Evolutionary conservation across 2,329 filamentous ascomycete genomes (phyloP).

Genomic region (Salinomyces thailandicus): DNA sequence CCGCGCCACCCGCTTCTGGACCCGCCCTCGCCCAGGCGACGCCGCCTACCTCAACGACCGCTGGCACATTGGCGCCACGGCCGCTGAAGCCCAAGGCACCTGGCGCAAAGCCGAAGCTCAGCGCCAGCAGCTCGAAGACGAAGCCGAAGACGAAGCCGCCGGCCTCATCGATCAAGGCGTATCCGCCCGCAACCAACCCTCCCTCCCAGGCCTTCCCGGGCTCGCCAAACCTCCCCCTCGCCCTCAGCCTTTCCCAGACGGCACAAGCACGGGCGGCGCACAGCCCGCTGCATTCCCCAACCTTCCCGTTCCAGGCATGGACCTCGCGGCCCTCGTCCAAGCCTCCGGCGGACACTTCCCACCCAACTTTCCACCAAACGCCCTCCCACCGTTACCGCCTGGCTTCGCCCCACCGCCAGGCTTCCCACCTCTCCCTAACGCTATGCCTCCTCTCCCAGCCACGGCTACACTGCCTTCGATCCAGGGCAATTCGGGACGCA

Average conservation of each 20-base stretch:
- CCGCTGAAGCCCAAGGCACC: slow-evolving; percentile 88
- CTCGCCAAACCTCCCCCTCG: slow-evolving; percentile 33
- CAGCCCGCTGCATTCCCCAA: slow-evolving; percentile 16
- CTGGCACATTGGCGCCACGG: slow-evolving; percentile 89
- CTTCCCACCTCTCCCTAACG: slow-evolving; percentile 8
- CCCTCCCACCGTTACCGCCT: slow-evolving; percentile 16
- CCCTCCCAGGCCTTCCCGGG: slow-evolving; percentile 50
- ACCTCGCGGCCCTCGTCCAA: slow-evolving; percentile 24
- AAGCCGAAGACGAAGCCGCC: slow-evolving; percentile 73
- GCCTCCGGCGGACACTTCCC: slow-evolving; percentile 20
- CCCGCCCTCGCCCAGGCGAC: slow-evolving; percentile 78
- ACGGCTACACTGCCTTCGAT: slow-evolving; percentile 19
- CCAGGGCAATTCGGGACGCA: slow-evolving; percentile 37
- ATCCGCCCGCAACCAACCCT: slow-evolving; percentile 46
- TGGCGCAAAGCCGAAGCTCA: slow-evolving; percentile 73
- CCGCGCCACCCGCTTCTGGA: slow-evolving; percentile 94
- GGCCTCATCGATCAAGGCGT: slow-evolving; percentile 85
- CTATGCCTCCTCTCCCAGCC: slow-evolving; percentile 17
- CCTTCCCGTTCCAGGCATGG: slow-evolving; percentile 19
- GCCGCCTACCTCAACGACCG: slow-evolving; percentile 76
- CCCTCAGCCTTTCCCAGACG: slow-evolving; percentile 25
- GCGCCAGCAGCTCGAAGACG: slow-evolving; percentile 81
- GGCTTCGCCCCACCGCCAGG: slow-evolving; percentile 28
- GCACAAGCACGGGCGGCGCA: slow-evolving; percentile 36
- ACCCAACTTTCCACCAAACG: slow-evolving; percentile 15